Conservation (phyloP, 164 flowering plant genomes). For the grape (Vitis vinifera) region ASM3070453v1 NC_081820.1:18852501-18853000, state of each 20-base stretch:
- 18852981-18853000: not conserved
- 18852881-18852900: no score
- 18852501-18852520: no score
- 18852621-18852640: slow-evolving; percentile 14
- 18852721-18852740: slow-evolving; percentile 15
- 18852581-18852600: slow-evolving; percentile 28
- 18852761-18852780: slow-evolving; percentile 8
- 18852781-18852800: slow-evolving; percentile 38
- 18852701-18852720: slow-evolving; percentile 30
- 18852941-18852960: no score
- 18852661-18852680: slow-evolving; percentile 5
- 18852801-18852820: slow-evolving; percentile 32
- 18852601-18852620: slow-evolving; percentile 27
- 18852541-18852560: not conserved
- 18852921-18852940: no score
- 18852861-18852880: no score
- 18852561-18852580: slow-evolving; percentile 5
- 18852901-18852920: no score
- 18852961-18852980: not conserved
- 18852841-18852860: no score
- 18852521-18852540: not conserved
- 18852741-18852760: slow-evolving; percentile 13
- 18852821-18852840: not conserved
- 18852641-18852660: slow-evolving; percentile 16
- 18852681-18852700: slow-evolving; percentile 11